Evolutionary conservation across 2,329 filamentous ascomycete genomes (phyloP).

Genomic region (Neonectria coccinea): DNA sequence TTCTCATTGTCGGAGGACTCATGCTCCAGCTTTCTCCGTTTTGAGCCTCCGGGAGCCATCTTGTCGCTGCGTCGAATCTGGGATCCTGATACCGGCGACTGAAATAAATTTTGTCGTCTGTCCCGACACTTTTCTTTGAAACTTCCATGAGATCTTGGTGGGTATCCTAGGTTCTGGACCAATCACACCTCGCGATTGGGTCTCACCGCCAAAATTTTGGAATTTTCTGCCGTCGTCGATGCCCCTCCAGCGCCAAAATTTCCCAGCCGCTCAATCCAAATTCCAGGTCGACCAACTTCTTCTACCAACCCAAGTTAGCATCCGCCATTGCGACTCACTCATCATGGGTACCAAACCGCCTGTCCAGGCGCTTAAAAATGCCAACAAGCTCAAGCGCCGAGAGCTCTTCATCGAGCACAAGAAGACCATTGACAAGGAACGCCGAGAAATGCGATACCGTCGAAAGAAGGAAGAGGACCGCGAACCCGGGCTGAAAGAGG

Average conservation of each 20-base stretch:
- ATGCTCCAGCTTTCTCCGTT: slow-evolving; percentile 70
- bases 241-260: slow-evolving; percentile 38
- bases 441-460: slow-evolving; percentile 80
- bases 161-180: slow-evolving; percentile 18
- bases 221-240: slow-evolving; percentile 48
- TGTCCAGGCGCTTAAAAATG: slow-evolving; percentile 59
- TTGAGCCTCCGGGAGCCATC: slow-evolving; percentile 64
- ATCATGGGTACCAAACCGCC: slow-evolving; percentile 51
- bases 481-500: slow-evolving; percentile 79
- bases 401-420: slow-evolving; percentile 85
- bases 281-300: slow-evolving; percentile 16
- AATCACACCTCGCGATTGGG: slow-evolving; percentile 33
- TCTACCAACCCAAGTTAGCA: slow-evolving; percentile 8
- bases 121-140: slow-evolving; percentile 34
- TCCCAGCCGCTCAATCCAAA: slow-evolving; percentile 17
- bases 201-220: slow-evolving; percentile 55
- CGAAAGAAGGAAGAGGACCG: slow-evolving; percentile 88
- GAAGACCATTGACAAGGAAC: slow-evolving; percentile 77
- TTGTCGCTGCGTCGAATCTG: slow-evolving; percentile 25
- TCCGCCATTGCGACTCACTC: slow-evolving; percentile 14
- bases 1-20: slow-evolving; percentile 60
- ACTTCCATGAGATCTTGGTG: slow-evolving; percentile 34
- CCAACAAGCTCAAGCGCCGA: slow-evolving; percentile 85
- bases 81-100: slow-evolving; percentile 22
- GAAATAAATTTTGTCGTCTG: slow-evolving; percentile 34